Percentiles rank a stretch among this genome's conserved stretches.
Evolutionary conservation across 2,329 filamentous ascomycete species (phyloP).

Genomic region (Colletotrichum paranaense): DNA sequence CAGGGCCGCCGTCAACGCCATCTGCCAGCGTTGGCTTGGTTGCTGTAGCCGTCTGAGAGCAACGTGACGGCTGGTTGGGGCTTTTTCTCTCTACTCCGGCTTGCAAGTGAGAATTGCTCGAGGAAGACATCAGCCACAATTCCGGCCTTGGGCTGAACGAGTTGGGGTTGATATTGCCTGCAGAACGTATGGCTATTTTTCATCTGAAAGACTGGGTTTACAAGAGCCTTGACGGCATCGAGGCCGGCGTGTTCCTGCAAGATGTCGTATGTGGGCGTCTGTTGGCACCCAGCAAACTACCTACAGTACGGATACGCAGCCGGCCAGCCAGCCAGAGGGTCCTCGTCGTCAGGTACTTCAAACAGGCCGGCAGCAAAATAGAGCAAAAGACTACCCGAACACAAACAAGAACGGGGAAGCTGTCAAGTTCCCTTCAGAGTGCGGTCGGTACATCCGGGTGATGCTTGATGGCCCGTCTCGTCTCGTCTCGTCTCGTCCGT

Average conservation of each 20-base stretch:
- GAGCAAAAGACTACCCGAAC: slow-evolving; percentile 16
- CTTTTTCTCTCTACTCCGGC: background rate
- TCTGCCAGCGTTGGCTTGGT: slow-evolving; percentile 19
- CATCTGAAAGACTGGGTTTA: slow-evolving; percentile 2
- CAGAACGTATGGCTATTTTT: slow-evolving; percentile 8
- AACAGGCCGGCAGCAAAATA: background rate
- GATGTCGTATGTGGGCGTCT: slow-evolving; percentile 30
- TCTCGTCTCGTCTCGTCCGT: slow-evolving; percentile 14
- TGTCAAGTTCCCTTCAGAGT: slow-evolving; percentile 28
- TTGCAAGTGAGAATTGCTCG: background rate
- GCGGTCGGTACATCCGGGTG: slow-evolving; percentile 35
- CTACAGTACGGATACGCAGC: background rate
- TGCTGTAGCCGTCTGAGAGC: slow-evolving; percentile 3
- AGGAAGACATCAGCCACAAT: background rate
- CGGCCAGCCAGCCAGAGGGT: background rate
- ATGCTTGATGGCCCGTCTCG: background rate
- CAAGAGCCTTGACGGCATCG: slow-evolving; percentile 6
- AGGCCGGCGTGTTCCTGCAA: slow-evolving; percentile 25
- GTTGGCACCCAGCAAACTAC: background rate
- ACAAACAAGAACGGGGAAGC: slow-evolving; percentile 18
- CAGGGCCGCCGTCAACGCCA: slow-evolving; percentile 30
- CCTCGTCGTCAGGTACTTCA: background rate
- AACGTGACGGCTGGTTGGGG: background rate
- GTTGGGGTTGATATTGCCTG: background rate
- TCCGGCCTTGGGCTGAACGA: background rate